Conservation (phyloP, 164 flowering plant genomes). For the Nelumbo lutea region DNA sequence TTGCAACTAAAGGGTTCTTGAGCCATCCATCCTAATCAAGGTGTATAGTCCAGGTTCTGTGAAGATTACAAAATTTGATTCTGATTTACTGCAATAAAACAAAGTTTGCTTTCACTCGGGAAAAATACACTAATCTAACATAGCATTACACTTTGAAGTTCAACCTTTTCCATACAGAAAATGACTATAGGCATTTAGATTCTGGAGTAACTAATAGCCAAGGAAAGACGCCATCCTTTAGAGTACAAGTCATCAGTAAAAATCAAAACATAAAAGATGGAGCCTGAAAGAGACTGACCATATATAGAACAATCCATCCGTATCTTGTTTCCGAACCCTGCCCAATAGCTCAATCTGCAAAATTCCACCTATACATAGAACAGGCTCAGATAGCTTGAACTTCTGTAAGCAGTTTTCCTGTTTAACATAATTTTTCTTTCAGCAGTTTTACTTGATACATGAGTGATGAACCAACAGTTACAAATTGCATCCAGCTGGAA, state of each 20-base stretch:
- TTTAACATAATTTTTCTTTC: slow-evolving; percentile 4
- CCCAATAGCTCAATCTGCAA: slow-evolving; percentile 73
- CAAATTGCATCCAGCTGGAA: neutral
- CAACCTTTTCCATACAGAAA: neutral
- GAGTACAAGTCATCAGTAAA: no score
- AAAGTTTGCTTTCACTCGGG: no score
- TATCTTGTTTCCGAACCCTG: slow-evolving; percentile 64
- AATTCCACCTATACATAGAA: slow-evolving; percentile 70
- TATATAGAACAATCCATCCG: slow-evolving; percentile 64
- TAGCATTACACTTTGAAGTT: neutral
- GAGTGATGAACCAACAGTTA: neutral
- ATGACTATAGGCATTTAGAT: neutral
- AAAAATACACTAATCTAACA: neutral
- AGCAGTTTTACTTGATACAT: neutral
- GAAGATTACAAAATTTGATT: no score
- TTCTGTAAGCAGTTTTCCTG: slow-evolving; percentile 70
- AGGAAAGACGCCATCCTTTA: neutral
- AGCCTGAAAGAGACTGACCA: slow-evolving; percentile 42
- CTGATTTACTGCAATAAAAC: no score
- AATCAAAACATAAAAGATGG: neutral
- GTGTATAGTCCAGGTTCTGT: no score
- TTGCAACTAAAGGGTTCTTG: no score
- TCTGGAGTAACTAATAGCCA: neutral
- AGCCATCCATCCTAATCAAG: no score
- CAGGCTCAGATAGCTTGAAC: slow-evolving; percentile 73